phyloP scores from a whole-genome alignment of 2,329 filamentous ascomycete species.

The Aspergillaceae sp. region DNA sequence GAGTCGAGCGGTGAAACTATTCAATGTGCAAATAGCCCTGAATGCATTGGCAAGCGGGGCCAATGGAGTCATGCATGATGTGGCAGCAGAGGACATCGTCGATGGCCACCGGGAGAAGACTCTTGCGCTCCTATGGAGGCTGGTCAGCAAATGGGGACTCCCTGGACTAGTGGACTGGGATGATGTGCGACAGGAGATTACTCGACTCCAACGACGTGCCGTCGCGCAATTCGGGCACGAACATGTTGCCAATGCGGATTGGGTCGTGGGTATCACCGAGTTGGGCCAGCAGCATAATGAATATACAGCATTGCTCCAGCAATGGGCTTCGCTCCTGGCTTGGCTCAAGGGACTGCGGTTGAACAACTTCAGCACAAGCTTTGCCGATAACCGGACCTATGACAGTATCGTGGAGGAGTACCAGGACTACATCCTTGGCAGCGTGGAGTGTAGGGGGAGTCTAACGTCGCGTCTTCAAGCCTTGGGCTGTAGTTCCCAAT shows the following conservation, averaged over 20 bases:
- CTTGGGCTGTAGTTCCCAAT: constrained; percentile 37
- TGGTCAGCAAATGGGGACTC: constrained; percentile 51
- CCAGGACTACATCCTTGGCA: constrained; percentile 32
- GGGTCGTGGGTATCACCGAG: constrained; percentile 5
- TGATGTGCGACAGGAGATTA: constrained; percentile 46
- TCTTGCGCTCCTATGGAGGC: constrained; percentile 50
- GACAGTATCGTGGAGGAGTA: constrained; percentile 51
- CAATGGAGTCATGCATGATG: constrained; percentile 32
- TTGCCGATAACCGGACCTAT: constrained; percentile 48
- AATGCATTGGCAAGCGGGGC: constrained; percentile 42
- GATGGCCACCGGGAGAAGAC: constrained; percentile 59
- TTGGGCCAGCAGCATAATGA: constrained; percentile 12
- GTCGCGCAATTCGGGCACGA: constrained; percentile 9
- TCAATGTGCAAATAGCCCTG: constrained; percentile 53
- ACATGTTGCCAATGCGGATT: constrained; percentile 6
- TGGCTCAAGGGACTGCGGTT: constrained; percentile 39
- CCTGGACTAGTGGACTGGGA: constrained; percentile 47
- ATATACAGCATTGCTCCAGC: constrained; percentile 41
- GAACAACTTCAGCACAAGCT: constrained; percentile 50
- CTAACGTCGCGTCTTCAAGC: constrained; percentile 27
- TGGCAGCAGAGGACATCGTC: constrained; percentile 52
- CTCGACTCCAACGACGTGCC: constrained; percentile 30
- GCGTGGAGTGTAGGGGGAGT: neutral
- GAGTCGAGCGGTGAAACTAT: constrained; percentile 48
- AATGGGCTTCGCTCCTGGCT: constrained; percentile 49